A percentile compares a stretch with the other conserved stretches of the same genome.
phyloP scores from a whole-genome alignment of 495 filamentous ascomycete species.

The Hypoxylon intermedium region DNA sequence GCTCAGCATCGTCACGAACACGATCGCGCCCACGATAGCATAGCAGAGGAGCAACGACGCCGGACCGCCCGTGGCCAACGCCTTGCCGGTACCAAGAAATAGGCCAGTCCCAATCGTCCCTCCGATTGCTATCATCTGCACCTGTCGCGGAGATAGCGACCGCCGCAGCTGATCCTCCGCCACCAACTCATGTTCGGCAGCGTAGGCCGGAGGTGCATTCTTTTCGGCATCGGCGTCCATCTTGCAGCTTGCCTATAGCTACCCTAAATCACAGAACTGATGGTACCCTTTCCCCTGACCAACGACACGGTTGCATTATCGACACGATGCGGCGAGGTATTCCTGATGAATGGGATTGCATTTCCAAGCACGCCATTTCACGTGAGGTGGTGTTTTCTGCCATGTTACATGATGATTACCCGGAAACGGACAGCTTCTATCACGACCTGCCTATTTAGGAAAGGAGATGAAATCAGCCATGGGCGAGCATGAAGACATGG shows the following conservation, averaged over 20 bases:
- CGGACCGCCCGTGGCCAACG: conserved; percentile 64
- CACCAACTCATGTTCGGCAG: conserved; percentile 17
- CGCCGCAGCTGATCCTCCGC: conserved; percentile 27
- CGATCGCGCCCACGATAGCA: conserved; percentile 63
- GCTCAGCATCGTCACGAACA: conserved; percentile 58
- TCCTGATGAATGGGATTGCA: conserved; percentile 11
- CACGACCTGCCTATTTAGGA: conserved; percentile 27
- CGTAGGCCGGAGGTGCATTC: conserved; percentile 10
- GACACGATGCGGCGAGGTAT: background rate
- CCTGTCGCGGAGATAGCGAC: conserved; percentile 54
- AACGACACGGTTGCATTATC: conserved; percentile 9
- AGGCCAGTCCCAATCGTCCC: conserved; percentile 73
- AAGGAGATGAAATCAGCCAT: background rate
- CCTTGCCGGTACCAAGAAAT: conserved; percentile 67
- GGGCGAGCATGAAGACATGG: background rate
- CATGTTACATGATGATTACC: background rate
- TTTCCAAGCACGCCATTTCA: conserved; percentile 37
- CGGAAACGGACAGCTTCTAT: background rate
- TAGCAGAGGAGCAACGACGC: conserved; percentile 69
- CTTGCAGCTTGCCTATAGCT: background rate
- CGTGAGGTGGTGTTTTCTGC: conserved; percentile 17
- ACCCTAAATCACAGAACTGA: background rate
- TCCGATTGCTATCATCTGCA: conserved; percentile 69
- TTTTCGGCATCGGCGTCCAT: conserved; percentile 37
- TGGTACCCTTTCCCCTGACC: background rate